Evolutionary conservation across 768 basidiomycete genomes (phyloP).

Genomic region (Lentinula lateritia): DNA sequence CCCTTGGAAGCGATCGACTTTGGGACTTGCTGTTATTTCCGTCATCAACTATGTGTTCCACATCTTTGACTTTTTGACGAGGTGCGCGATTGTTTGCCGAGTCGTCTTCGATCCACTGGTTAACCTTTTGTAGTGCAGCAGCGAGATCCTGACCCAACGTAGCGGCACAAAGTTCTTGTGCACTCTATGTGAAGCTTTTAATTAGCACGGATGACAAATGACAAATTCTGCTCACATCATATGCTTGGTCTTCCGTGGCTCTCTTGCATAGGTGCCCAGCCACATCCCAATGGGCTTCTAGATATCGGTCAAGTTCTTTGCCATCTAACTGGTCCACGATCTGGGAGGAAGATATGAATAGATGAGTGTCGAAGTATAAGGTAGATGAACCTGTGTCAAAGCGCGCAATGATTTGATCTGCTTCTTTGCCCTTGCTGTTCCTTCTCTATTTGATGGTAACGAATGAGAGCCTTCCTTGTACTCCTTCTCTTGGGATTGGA

Average conservation of each 20-base stretch:
- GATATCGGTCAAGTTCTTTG: conserved; percentile 51
- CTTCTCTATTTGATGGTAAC: neutral
- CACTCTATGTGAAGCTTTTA: conserved; percentile 49
- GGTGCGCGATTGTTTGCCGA: conserved; percentile 16
- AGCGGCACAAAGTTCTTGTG: conserved; percentile 74
- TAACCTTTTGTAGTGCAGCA: conserved; percentile 54
- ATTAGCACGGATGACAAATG: neutral
- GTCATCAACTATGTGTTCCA: neutral
- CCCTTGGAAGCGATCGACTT: conserved; percentile 13
- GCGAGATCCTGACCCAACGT: conserved; percentile 83
- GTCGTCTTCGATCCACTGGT: conserved; percentile 41
- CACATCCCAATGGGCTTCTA: conserved; percentile 60
- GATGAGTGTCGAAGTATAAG: neutral
- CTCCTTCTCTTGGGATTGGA: conserved; percentile 26
- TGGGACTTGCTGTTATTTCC: conserved; percentile 20
- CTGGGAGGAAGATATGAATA: conserved; percentile 22
- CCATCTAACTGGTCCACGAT: conserved; percentile 46
- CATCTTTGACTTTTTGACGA: neutral
- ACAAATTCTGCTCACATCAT: conserved; percentile 48
- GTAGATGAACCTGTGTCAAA: conserved; percentile 60
- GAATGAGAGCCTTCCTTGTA: neutral
- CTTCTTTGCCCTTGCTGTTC: conserved; percentile 9
- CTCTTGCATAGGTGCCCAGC: conserved; percentile 63
- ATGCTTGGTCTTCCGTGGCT: conserved; percentile 75
- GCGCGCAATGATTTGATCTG: conserved; percentile 40